Evolutionary conservation across 73 alveolate genomes (phyloP).

Genomic region (Tetrahymena thermophila): DNA sequence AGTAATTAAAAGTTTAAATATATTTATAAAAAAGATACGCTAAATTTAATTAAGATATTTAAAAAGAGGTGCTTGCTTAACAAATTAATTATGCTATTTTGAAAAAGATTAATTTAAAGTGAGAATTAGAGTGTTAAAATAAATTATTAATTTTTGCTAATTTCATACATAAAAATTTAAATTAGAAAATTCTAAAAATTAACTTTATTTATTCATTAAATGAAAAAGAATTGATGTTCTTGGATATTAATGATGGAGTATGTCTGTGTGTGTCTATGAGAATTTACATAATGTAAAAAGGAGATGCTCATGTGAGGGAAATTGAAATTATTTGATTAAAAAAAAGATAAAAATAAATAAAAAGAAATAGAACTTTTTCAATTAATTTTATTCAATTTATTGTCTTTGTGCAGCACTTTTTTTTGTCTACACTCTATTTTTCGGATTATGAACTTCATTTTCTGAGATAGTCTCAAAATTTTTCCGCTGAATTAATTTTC

Average conservation of each 20-base stretch:
- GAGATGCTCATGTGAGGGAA: not conserved
- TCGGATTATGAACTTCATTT: not conserved
- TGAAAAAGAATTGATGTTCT: not conserved
- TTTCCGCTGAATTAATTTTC: not conserved
- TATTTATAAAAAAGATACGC: not conserved
- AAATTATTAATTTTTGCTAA: not conserved
- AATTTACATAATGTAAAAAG: not conserved
- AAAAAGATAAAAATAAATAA: not conserved
- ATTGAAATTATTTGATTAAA: not conserved
- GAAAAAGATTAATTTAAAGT: not conserved
- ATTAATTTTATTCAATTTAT: not conserved
- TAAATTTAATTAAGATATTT: not conserved
- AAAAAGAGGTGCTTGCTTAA: not conserved
- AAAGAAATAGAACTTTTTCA: not conserved
- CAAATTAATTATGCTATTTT: not conserved
- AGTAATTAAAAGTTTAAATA: no score
- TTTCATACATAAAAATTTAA: no score
- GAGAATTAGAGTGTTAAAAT: not conserved
- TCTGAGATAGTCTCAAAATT: not conserved
- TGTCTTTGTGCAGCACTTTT: not conserved
- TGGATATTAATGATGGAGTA: not conserved
- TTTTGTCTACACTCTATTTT: not conserved
- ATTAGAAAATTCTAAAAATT: not conserved
- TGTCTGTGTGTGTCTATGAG: not conserved
- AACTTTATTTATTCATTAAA: no score